These are phyloP conservation scores for Botrytis fabae DNA, from an alignment of 2,329 filamentous ascomycete species.

Conservation along the genomic window DNA sequence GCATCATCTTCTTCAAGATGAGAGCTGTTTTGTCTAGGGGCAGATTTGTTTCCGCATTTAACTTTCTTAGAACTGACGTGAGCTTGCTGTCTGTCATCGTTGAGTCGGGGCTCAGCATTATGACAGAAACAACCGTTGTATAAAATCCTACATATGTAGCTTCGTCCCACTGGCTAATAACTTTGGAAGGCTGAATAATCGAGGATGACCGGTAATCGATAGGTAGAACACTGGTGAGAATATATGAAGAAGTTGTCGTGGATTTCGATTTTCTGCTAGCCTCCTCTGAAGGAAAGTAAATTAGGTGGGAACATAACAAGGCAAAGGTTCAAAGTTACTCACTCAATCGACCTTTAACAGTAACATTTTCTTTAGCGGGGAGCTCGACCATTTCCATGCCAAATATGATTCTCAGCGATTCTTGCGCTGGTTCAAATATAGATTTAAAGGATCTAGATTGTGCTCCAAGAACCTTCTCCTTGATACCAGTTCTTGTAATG, in stretches of 20 bases:
- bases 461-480: conserved; percentile 52
- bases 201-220: conserved; percentile 61
- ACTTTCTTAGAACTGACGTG: conserved; percentile 68
- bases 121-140: conserved; percentile 74
- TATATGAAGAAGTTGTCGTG: conserved; percentile 65
- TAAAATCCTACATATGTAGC: conserved; percentile 81
- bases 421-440: conserved; percentile 77
- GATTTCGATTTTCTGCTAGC: conserved; percentile 49
- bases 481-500: conserved; percentile 62
- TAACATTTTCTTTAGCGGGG: conserved; percentile 76
- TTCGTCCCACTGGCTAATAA: conserved; percentile 66
- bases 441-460: conserved; percentile 69
- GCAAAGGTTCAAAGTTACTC: conserved; percentile 24
- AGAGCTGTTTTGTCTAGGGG: conserved; percentile 74
- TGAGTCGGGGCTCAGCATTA: conserved; percentile 68
- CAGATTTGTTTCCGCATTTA: conserved; percentile 73
- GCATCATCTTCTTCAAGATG: conserved; percentile 71
- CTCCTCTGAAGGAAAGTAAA: conserved; percentile 26
- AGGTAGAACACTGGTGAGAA: conserved; percentile 74
- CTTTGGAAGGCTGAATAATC: conserved; percentile 68
- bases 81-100: conserved; percentile 76
- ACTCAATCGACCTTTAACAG: conserved; percentile 77
- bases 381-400: conserved; percentile 93
- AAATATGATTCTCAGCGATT: conserved; percentile 68
- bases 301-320: conserved; percentile 10